phyloP scores from a whole-genome alignment of 352 stramenopile species.

The Globisporangium paroecandrum region DNA sequence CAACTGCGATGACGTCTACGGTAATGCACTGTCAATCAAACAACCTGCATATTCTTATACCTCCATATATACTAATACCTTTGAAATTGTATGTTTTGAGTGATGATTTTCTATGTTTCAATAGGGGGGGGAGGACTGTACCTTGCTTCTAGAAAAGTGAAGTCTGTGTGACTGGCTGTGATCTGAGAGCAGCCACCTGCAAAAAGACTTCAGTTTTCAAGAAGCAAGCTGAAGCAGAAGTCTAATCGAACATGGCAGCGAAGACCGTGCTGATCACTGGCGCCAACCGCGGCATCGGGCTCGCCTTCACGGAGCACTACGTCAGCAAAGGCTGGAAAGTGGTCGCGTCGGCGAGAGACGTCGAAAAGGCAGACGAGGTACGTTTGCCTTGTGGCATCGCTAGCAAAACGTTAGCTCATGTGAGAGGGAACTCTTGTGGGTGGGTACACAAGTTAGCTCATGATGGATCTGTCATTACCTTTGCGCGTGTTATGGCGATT shows the following conservation, averaged over 20 bases:
- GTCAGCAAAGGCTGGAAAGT: conserved; percentile 29
- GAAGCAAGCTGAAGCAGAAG: background rate
- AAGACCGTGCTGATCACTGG: conserved; percentile 41
- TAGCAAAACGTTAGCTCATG: conserved; percentile 2
- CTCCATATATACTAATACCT: no score
- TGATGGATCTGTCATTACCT: background rate
- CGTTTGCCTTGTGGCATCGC: background rate
- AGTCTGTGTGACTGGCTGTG: no score
- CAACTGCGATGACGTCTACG: no score
- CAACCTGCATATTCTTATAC: no score
- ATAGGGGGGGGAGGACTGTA: no score
- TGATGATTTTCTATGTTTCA: no score
- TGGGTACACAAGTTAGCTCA: background rate
- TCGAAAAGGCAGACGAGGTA: conserved; percentile 18
- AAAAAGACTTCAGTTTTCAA: background rate
- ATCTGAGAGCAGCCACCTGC: background rate
- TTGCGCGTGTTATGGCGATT: background rate
- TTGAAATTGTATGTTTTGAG: no score
- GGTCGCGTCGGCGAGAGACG: conserved; percentile 21
- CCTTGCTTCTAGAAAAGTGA: no score
- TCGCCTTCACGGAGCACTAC: conserved; percentile 32
- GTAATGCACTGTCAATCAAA: no score
- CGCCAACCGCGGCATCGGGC: conserved; percentile 31
- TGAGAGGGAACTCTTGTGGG: background rate
- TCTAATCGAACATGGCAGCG: conserved; percentile 2